Evolutionary conservation across 2,329 filamentous ascomycete species (phyloP).

Genomic region (Elsinoe perseae): DNA sequence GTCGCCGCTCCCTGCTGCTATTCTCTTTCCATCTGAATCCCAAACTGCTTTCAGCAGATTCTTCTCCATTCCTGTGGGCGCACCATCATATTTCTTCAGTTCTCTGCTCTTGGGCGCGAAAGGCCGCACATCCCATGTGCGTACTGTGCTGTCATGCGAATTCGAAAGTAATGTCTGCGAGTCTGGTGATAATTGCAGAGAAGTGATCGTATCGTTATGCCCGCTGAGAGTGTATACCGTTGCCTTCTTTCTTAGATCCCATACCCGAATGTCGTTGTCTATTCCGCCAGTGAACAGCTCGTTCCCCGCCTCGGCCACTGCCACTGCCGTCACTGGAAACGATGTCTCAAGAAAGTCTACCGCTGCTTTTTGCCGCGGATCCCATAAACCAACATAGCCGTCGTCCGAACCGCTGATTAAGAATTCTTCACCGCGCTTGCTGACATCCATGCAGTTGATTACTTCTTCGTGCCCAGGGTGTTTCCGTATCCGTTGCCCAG

Average conservation of each 20-base stretch:
- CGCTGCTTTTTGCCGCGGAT: conserved; percentile 82
- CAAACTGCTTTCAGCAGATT: conserved; percentile 87
- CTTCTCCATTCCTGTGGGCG: conserved; percentile 77
- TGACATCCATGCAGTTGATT: conserved; percentile 87
- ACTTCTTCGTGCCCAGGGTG: conserved; percentile 92
- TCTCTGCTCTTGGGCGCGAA: conserved; percentile 85
- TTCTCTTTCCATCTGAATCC: conserved; percentile 76
- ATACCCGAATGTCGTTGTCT: conserved; percentile 94
- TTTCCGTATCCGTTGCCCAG: conserved; percentile 81
- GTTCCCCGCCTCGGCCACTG: conserved; percentile 87
- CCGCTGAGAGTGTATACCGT: conserved; percentile 81
- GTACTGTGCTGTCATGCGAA: conserved; percentile 85
- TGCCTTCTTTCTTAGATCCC: conserved; percentile 89
- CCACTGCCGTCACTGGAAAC: conserved; percentile 85
- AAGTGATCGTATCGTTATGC: conserved; percentile 87
- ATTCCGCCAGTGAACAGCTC: conserved; percentile 93
- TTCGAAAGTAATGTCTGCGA: conserved; percentile 85
- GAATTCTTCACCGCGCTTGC: conserved; percentile 80
- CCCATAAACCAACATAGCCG: conserved; percentile 82
- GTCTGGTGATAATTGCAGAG: conserved; percentile 84
- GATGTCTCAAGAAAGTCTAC: conserved; percentile 83
- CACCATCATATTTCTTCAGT: conserved; percentile 86
- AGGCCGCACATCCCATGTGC: conserved; percentile 92
- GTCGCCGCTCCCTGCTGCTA: conserved; percentile 84
- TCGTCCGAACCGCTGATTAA: conserved; percentile 90